A percentile compares a stretch with the other conserved stretches of the same genome.
These are phyloP conservation scores for Xylaria palmicola DNA, from an alignment of 495 filamentous ascomycete genomes.

Conservation along the genomic window DNA sequence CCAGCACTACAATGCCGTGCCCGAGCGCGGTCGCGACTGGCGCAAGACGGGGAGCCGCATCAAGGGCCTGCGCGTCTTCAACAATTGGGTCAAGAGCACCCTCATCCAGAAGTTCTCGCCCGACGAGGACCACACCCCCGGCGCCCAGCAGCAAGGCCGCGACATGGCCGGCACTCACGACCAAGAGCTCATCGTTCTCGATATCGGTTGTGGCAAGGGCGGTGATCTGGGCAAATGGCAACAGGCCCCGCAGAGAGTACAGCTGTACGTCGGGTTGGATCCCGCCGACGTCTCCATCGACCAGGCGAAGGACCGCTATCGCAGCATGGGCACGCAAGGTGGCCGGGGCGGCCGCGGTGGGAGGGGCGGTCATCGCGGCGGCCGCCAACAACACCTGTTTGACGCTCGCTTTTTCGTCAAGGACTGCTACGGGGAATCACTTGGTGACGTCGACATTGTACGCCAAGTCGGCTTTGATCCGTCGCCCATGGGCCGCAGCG, in stretches of 20 bases:
- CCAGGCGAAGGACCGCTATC: constrained; percentile 83
- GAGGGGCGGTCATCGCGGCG: constrained; percentile 44
- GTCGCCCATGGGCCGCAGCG: constrained; percentile 61
- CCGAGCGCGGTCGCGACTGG: constrained; percentile 90
- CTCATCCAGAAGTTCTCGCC: constrained; percentile 96
- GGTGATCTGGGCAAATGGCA: constrained; percentile 96
- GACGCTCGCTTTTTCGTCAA: constrained; percentile 81
- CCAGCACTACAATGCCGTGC: constrained; percentile 95
- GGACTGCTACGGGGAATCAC: constrained; percentile 82
- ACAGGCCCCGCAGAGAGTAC: constrained; percentile 77
- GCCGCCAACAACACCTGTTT: constrained; percentile 59
- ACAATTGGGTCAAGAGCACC: constrained; percentile 98
- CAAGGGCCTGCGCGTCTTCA: constrained; percentile 90
- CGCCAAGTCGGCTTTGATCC: constrained; percentile 81
- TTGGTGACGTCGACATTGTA: constrained; percentile 75
- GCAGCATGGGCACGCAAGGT: constrained; percentile 61
- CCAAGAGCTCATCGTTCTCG: constrained; percentile 72
- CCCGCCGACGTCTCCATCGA: constrained; percentile 88
- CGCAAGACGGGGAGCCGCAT: constrained; percentile 88
- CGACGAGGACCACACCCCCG: constrained; percentile 63
- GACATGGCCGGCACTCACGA: constrained; percentile 41
- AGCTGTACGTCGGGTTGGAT: constrained; percentile 89
- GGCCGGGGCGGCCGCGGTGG: constrained; percentile 48
- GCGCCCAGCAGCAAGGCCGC: constrained; percentile 53
- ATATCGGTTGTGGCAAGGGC: constrained; percentile 95